Evolutionary conservation across 2,329 filamentous ascomycete genomes (phyloP).

Genomic region (Stenocarpella maydis): DNA sequence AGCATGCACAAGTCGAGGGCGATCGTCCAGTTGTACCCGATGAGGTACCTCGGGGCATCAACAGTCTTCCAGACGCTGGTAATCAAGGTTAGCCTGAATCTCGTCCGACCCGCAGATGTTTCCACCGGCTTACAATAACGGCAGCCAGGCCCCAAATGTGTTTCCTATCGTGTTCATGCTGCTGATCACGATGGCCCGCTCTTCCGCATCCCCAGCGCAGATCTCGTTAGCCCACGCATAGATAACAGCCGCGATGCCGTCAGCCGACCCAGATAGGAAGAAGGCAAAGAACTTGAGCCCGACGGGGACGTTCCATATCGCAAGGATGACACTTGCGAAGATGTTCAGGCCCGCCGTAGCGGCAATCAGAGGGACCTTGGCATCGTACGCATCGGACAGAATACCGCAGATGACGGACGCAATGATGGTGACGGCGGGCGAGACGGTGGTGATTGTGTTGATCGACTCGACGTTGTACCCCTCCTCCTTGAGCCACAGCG

Average conservation of each 20-base stretch:
- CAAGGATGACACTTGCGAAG: neutral
- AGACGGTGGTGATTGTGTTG: slow-evolving; percentile 14
- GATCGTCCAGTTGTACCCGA: slow-evolving; percentile 1
- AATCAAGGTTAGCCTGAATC: neutral
- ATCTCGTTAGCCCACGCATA: slow-evolving; percentile 47
- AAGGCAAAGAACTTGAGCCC: slow-evolving; percentile 15
- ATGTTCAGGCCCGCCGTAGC: neutral
- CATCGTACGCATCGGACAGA: slow-evolving; percentile 2
- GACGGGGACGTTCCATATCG: neutral
- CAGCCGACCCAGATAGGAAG: neutral
- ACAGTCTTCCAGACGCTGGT: slow-evolving; percentile 1
- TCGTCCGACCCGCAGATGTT: rapidly evolving
- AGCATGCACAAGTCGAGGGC: slow-evolving; percentile 11
- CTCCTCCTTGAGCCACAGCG: slow-evolving; percentile 4
- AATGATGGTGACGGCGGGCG: neutral
- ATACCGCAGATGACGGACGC: slow-evolving; percentile 13
- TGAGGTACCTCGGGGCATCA: slow-evolving; percentile 10
- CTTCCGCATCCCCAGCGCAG: slow-evolving; percentile 44
- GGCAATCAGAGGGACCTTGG: neutral
- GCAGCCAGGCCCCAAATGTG: slow-evolving; percentile 43
- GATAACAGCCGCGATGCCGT: slow-evolving; percentile 14
- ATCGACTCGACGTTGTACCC: slow-evolving; percentile 2
- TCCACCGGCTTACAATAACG: slow-evolving; percentile 38
- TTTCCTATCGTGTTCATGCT: slow-evolving; percentile 46
- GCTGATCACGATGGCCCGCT: slow-evolving; percentile 44